Evolutionary conservation across 2,329 filamentous ascomycete genomes (phyloP).

Genomic region (Monilinia fructigena): DNA sequence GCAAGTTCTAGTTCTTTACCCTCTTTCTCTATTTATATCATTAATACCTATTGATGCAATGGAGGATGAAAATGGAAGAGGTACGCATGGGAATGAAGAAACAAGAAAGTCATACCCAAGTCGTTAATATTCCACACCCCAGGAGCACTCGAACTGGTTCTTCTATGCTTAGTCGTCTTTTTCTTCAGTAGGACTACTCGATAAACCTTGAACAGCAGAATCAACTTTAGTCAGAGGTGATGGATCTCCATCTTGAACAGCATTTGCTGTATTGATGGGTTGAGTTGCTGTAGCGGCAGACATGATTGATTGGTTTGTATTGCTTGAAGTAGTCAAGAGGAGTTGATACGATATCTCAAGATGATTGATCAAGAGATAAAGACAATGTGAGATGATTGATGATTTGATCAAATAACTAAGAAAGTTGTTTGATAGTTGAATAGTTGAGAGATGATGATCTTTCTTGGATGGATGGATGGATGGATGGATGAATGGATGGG

Average conservation of each 20-base stretch:
- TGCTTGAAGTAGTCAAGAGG: not conserved
- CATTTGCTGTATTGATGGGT: constrained; percentile 16
- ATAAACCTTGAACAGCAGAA: constrained; percentile 80
- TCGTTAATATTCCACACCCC: constrained; percentile 83
- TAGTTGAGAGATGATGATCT: not conserved
- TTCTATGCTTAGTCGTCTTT: constrained; percentile 62
- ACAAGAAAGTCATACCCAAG: constrained; percentile 60
- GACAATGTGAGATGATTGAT: not conserved
- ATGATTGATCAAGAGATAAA: constrained; percentile 1
- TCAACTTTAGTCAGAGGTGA: constrained; percentile 79
- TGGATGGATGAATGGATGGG: no score
- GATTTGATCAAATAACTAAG: no score
- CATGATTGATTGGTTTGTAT: constrained; percentile 44
- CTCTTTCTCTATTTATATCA: constrained; percentile 60
- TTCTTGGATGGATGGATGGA: constrained; percentile 1
- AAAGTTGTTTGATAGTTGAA: no score
- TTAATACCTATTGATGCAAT: not conserved
- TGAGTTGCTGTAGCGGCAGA: constrained; percentile 46
- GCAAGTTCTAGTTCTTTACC: constrained; percentile 70
- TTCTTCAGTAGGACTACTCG: constrained; percentile 65
- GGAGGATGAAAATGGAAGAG: not conserved
- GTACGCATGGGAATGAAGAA: not conserved
- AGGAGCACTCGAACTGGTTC: constrained; percentile 69
- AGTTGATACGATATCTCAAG: constrained; percentile 9
- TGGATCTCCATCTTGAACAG: constrained; percentile 16